A percentile compares a stretch with the other conserved stretches of the same genome.
Conservation (phyloP, 805 yeast species). For the Cyberlindnera suaveolens region DNA sequence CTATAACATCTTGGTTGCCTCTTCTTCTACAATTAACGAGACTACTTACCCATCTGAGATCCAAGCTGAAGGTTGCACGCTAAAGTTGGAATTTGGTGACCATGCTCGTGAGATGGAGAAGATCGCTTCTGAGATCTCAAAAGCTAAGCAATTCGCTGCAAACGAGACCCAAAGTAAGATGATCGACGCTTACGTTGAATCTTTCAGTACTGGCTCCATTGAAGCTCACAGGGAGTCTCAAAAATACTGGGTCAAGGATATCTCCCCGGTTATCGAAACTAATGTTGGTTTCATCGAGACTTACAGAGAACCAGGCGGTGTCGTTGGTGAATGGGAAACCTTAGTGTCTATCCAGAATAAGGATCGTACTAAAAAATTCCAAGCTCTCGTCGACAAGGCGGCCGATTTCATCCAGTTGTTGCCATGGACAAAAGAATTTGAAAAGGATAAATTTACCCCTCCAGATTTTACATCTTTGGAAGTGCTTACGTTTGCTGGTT, state of each 20-base stretch:
- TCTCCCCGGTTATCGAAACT: constrained; percentile 72
- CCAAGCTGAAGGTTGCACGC: constrained; percentile 32
- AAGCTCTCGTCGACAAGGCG: constrained; percentile 62
- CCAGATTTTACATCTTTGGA: constrained; percentile 92
- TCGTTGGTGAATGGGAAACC: constrained; percentile 92
- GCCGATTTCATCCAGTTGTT: constrained; percentile 53
- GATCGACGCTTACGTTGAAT: constrained; percentile 58
- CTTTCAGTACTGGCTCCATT: constrained; percentile 79
- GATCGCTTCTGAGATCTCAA: constrained; percentile 47
- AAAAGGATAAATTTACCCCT: constrained; percentile 81
- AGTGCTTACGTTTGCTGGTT: constrained; percentile 82
- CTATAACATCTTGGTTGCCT: constrained; percentile 64
- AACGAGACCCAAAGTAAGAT: constrained; percentile 65
- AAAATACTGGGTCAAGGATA: constrained; percentile 80
- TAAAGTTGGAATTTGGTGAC: constrained; percentile 70
- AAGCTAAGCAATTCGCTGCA: constrained; percentile 60
- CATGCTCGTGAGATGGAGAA: constrained; percentile 57
- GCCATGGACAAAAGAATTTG: constrained; percentile 76
- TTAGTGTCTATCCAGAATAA: constrained; percentile 85
- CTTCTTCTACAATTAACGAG: constrained; percentile 44
- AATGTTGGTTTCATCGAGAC: constrained; percentile 91
- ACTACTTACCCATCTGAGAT: constrained; percentile 49
- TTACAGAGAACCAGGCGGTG: constrained; percentile 87
- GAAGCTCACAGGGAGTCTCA: constrained; percentile 82
- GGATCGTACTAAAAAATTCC: constrained; percentile 78